These are phyloP conservation scores for Populus trichocarpa DNA, from an alignment of 441 rosid genomes.

Conservation along the genomic window DNA sequence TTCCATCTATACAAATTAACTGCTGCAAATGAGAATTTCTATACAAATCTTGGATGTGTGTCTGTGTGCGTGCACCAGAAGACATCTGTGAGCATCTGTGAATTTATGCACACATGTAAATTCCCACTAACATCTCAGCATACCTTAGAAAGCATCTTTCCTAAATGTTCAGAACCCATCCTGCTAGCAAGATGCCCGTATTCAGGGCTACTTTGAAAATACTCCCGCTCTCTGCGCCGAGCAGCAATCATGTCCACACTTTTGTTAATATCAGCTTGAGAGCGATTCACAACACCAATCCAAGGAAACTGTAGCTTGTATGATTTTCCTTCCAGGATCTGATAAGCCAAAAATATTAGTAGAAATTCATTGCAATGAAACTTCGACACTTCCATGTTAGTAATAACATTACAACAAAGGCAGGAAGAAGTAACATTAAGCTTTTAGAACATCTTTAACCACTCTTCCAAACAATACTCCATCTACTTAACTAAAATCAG, in stretches of 20 bases:
- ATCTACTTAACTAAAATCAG: neutral
- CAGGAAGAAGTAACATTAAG: neutral
- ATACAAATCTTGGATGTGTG: neutral
- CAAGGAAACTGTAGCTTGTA: slow-evolving; percentile 83
- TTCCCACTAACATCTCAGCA: slow-evolving; percentile 3
- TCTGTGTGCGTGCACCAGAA: neutral
- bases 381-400: neutral
- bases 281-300: slow-evolving; percentile 95
- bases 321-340: slow-evolving; percentile 89
- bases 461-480: neutral
- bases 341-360: slow-evolving; percentile 18
- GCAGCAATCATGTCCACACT: slow-evolving; percentile 85
- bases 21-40: neutral
- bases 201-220: slow-evolving; percentile 55
- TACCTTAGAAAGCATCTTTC: slow-evolving; percentile 93
- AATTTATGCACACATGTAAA: neutral
- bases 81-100: neutral
- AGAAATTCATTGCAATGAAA: slow-evolving; percentile 13
- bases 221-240: slow-evolving; percentile 79
- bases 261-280: slow-evolving; percentile 56
- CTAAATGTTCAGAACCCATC: slow-evolving; percentile 92
- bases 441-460: neutral
- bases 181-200: slow-evolving; percentile 66
- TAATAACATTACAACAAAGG: neutral
- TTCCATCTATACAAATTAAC: neutral